These are phyloP conservation scores for Phanerochaete carnosa DNA, from an alignment of 768 basidiomycete genomes.

Conservation along the genomic window DNA sequence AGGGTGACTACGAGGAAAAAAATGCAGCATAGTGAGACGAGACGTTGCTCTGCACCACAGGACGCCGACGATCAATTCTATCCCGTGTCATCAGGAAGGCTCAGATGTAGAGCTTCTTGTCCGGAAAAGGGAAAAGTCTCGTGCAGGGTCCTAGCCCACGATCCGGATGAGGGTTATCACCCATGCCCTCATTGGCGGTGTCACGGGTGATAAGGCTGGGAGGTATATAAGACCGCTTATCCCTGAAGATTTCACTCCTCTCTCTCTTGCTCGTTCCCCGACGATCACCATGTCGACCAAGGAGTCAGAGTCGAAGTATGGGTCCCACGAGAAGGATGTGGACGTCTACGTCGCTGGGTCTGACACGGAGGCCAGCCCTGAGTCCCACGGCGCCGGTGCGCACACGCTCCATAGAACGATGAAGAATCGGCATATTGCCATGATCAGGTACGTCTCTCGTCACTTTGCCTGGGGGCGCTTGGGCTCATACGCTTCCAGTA, in stretches of 20 bases:
- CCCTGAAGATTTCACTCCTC: neutral
- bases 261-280: neutral
- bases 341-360: neutral
- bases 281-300: slow-evolving; percentile 5
- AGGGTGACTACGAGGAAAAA: neutral
- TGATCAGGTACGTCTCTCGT: slow-evolving; percentile 57
- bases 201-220: neutral
- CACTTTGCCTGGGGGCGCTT: too few relatives aligned
- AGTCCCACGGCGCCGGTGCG: neutral
- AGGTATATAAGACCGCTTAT: neutral
- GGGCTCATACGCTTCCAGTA: slow-evolving; percentile 19
- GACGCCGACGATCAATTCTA: neutral
- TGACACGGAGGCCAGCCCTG: slow-evolving; percentile 12
- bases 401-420: slow-evolving; percentile 8
- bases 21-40: neutral
- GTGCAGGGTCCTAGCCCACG: neutral
- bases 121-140: neutral
- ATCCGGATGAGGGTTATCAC: neutral
- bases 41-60: neutral
- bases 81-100: neutral
- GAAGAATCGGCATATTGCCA: slow-evolving; percentile 71
- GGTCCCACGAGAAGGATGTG: slow-evolving; percentile 8
- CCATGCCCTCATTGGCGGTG: neutral
- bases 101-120: neutral
- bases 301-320: slow-evolving; percentile 2